Conservation (phyloP, 2,329 filamentous ascomycete species). For the Botrytis byssoidea region DNA sequence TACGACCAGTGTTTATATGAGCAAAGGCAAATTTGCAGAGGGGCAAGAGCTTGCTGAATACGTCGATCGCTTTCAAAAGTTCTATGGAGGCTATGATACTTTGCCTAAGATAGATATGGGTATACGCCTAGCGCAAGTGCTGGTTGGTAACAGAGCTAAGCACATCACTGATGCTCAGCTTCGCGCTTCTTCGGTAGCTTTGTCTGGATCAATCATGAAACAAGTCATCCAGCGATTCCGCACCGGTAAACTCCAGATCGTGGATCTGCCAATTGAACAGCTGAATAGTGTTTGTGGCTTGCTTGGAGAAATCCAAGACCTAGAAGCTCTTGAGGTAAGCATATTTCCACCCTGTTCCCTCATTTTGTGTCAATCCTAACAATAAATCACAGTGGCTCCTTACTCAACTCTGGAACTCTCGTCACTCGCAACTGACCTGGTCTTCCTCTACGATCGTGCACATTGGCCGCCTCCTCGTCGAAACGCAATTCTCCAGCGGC, state of each 20-base stretch:
- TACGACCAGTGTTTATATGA: slow-evolving; percentile 39
- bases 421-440: slow-evolving; percentile 27
- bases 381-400: slow-evolving; percentile 24
- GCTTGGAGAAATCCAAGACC: slow-evolving; percentile 49
- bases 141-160: slow-evolving; percentile 45
- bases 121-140: slow-evolving; percentile 47
- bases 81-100: slow-evolving; percentile 45
- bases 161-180: slow-evolving; percentile 39
- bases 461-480: slow-evolving; percentile 30
- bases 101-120: slow-evolving; percentile 44
- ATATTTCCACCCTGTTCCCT: background rate
- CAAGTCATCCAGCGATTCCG: slow-evolving; percentile 46
- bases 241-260: slow-evolving; percentile 46
- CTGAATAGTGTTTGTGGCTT: slow-evolving; percentile 47
- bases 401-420: slow-evolving; percentile 29
- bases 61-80: slow-evolving; percentile 45
- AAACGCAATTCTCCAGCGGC: slow-evolving; percentile 27
- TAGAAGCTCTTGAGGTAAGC: slow-evolving; percentile 44
- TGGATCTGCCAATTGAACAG: slow-evolving; percentile 45
- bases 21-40: slow-evolving; percentile 42
- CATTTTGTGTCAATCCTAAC: background rate
- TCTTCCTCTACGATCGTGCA: slow-evolving; percentile 25
- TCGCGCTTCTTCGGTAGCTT: slow-evolving; percentile 40
- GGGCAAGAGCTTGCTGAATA: slow-evolving; percentile 46
- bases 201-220: slow-evolving; percentile 43